Evolutionary conservation across 495 filamentous ascomycete species (phyloP).

Genomic region (Neurospora tetrasperma): DNA sequence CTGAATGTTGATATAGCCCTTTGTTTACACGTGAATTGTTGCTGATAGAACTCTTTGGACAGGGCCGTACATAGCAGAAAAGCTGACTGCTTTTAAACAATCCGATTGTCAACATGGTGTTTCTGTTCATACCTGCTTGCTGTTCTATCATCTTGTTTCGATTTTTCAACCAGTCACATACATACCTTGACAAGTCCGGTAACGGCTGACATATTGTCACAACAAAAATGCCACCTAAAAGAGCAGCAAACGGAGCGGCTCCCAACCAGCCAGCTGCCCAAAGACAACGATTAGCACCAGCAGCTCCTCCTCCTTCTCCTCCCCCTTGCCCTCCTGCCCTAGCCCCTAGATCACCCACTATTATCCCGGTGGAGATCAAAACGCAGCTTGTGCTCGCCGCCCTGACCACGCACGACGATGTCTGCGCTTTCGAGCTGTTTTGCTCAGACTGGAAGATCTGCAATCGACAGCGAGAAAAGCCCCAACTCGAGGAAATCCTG

Average conservation of each 20-base stretch:
- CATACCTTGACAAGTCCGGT: neutral
- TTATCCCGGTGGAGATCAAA: slow-evolving; percentile 6
- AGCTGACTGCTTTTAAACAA: neutral
- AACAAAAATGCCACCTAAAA: neutral
- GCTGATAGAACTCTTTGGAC: neutral
- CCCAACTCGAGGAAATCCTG: neutral
- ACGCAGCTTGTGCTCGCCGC: slow-evolving; percentile 1
- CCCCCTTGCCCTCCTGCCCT: neutral
- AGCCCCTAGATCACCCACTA: neutral
- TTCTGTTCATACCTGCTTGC: neutral
- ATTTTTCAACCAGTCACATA: neutral
- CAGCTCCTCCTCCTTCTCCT: neutral
- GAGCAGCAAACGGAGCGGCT: neutral
- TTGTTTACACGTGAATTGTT: neutral
- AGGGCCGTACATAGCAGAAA: neutral
- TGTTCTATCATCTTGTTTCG: neutral
- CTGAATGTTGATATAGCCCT: neutral
- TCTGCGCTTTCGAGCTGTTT: slow-evolving; percentile 6
- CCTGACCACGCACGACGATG: neutral
- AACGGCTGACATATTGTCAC: neutral
- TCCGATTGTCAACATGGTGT: neutral
- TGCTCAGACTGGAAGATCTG: slow-evolving; percentile 9
- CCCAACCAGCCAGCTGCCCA: neutral
- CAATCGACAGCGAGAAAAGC: neutral
- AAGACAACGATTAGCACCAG: neutral